phyloP scores from a whole-genome alignment of 2,329 filamentous ascomycete species.

The Pestalotiopsis sp. region DNA sequence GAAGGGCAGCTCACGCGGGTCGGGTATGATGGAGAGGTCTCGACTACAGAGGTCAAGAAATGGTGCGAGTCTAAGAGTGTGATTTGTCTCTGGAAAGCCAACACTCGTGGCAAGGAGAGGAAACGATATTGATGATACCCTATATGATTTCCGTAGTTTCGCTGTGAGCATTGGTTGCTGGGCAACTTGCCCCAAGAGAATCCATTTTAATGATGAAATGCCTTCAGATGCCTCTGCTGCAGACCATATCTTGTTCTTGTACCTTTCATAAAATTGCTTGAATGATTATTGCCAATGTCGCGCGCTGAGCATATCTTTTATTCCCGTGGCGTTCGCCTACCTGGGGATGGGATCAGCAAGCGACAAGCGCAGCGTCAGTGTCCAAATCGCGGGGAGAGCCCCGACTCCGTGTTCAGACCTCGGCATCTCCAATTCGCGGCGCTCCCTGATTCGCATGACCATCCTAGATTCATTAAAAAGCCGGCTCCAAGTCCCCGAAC shows the following conservation, averaged over 20 bases:
- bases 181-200: background rate
- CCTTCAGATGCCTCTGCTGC: too few species aligned
- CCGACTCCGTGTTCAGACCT: slow-evolving; percentile 2
- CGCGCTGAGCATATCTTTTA: background rate
- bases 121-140: slow-evolving; percentile 43
- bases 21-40: slow-evolving; percentile 67
- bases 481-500: background rate
- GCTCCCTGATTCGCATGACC: background rate
- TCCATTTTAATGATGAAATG: background rate
- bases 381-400: slow-evolving; percentile 3
- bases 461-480: background rate
- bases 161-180: background rate
- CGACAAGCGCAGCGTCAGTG: background rate
- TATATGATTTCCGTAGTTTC: background rate
- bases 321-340: background rate
- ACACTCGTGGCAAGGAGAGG: slow-evolving; percentile 51
- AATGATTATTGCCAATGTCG: background rate
- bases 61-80: slow-evolving; percentile 91
- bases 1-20: slow-evolving; percentile 63
- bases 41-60: slow-evolving; percentile 69
- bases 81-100: slow-evolving; percentile 76
- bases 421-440: slow-evolving; percentile 6
- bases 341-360: background rate
- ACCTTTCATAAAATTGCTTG: background rate
- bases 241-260: too few species aligned